These are phyloP conservation scores for Cordyceps tenuipes DNA, from an alignment of 2,329 filamentous ascomycete species.

Conservation along the genomic window DNA sequence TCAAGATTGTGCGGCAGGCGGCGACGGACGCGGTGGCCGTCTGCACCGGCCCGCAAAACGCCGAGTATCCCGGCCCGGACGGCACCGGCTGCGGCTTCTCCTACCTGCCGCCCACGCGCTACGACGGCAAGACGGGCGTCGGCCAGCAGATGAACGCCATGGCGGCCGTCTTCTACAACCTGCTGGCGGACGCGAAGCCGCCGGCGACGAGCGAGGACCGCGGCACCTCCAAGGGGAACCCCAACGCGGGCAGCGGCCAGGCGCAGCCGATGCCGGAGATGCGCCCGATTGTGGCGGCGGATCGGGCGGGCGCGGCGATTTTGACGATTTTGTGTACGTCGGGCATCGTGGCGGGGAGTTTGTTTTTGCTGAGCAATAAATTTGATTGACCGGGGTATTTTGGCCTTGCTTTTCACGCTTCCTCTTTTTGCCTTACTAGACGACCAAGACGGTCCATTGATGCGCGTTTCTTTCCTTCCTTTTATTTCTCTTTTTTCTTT, in stretches of 20 bases:
- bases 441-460: background rate
- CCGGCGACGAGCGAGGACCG: conserved; percentile 48
- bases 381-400: background rate
- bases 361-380: conserved; percentile 36
- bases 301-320: conserved; percentile 48
- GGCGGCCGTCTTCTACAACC: conserved; percentile 52
- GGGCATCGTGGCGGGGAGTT: conserved; percentile 39
- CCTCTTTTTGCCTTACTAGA: background rate
- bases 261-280: conserved; percentile 20
- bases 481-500: too few relatives aligned
- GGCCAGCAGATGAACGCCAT: conserved; percentile 64
- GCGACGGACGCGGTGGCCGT: conserved; percentile 43
- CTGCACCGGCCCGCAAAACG: conserved; percentile 38
- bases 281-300: conserved; percentile 35
- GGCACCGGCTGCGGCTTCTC: conserved; percentile 59
- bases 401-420: background rate
- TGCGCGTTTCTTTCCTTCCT: too few relatives aligned
- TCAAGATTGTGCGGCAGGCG: conserved; percentile 39
- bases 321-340: conserved; percentile 41
- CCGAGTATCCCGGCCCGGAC: conserved; percentile 40
- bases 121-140: conserved; percentile 54
- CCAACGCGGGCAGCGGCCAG: conserved; percentile 33
- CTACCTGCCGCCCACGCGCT: conserved; percentile 47
- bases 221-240: conserved; percentile 49
- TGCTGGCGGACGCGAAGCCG: conserved; percentile 34